Evolutionary conservation across 208 protist species (phyloP).

Genomic region (Novymonas esmeraldas): DNA sequence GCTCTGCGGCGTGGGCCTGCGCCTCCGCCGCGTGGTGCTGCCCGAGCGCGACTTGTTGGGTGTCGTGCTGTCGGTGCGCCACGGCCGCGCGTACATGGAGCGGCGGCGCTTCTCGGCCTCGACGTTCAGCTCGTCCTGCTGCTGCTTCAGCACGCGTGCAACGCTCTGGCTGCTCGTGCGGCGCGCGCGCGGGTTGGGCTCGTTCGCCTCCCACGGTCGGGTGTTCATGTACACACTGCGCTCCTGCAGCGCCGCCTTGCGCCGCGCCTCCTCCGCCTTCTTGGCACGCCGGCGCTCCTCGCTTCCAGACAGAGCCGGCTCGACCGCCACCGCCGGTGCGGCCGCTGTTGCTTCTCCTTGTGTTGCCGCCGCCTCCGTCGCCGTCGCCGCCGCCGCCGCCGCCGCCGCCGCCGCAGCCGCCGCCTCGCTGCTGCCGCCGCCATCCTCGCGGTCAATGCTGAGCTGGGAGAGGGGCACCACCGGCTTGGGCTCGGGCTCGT

Average conservation of each 20-base stretch:
- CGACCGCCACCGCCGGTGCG: not conserved
- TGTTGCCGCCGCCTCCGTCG: not conserved
- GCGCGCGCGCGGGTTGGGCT: constrained; percentile 20
- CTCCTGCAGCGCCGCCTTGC: constrained; percentile 19
- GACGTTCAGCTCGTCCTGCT: not conserved
- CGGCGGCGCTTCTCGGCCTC: constrained; percentile 7
- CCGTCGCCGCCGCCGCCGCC: not conserved
- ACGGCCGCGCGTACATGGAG: constrained; percentile 32
- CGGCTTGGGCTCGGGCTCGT: constrained; percentile 9
- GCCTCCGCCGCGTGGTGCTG: not conserved
- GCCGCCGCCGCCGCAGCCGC: not conserved
- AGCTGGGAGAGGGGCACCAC: not conserved
- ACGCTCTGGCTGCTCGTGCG: constrained; percentile 32
- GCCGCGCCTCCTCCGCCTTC: constrained; percentile 14
- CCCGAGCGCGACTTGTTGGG: constrained; percentile 8
- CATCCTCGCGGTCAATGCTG: not conserved
- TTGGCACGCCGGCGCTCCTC: constrained; percentile 12
- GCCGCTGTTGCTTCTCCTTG: not conserved
- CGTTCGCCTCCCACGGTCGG: constrained; percentile 18
- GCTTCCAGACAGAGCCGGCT: not conserved
- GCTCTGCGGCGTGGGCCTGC: not conserved
- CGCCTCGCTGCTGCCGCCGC: not conserved
- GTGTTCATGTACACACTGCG: constrained; percentile 27
- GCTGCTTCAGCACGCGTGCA: constrained; percentile 7
- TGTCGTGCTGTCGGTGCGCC: constrained; percentile 22